phyloP scores from a whole-genome alignment of 106 monocot genomes.

The Dendrobium huoshanense region DNA sequence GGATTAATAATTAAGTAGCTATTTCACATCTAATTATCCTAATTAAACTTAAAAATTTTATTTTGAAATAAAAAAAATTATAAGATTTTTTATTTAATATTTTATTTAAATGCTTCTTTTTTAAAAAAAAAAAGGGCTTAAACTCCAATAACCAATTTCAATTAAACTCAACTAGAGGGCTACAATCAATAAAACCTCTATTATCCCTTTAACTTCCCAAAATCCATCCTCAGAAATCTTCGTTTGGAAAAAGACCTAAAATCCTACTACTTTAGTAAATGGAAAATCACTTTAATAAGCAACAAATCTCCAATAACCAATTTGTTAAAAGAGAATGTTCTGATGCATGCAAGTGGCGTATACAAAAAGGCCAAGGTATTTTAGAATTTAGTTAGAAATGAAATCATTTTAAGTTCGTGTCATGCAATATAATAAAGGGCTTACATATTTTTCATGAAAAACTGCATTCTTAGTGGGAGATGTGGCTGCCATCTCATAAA shows the following conservation, averaged over 20 bases:
- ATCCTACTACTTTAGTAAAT: background rate
- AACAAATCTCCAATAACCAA: background rate
- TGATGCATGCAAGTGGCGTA: background rate
- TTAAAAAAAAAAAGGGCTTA: too few species aligned
- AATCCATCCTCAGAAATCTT: background rate
- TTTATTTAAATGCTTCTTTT: too few species aligned
- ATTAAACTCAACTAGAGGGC: background rate
- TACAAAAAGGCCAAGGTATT: background rate
- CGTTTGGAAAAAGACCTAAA: background rate
- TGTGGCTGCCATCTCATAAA: slow-evolving; percentile 27
- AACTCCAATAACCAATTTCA: too few species aligned
- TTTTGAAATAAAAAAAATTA: too few species aligned
- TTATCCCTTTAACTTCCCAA: too few species aligned
- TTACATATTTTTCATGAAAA: slow-evolving; percentile 22
- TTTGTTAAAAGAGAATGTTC: background rate
- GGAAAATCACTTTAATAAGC: background rate
- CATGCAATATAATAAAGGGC: slow-evolving; percentile 5
- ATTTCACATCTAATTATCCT: too few species aligned
- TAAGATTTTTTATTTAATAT: too few species aligned
- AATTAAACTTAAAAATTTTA: too few species aligned
- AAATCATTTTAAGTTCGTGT: background rate
- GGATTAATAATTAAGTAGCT: too few species aligned
- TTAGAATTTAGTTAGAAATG: background rate
- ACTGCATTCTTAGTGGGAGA: slow-evolving; percentile 29
- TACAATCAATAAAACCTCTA: background rate